Evolutionary conservation across 1,284 basidiomycete species (phyloP).

Genomic region (Malassezia nana): DNA sequence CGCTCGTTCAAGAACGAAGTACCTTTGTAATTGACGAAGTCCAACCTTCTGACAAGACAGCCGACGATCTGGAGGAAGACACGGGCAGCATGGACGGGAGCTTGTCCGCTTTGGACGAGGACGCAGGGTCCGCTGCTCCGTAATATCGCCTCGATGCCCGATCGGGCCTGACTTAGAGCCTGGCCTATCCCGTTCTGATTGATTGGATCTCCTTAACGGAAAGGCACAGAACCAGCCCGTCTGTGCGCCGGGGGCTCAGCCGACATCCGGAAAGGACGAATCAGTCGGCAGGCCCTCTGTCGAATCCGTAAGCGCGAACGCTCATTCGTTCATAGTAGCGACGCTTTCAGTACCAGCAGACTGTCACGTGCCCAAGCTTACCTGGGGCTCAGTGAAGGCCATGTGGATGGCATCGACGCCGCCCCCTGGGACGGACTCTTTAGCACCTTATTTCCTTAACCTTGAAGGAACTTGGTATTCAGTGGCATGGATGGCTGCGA

Average conservation of each 20-base stretch:
- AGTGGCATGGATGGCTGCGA: background rate
- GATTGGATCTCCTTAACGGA: too few relatives aligned
- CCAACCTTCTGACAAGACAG: conserved; percentile 17
- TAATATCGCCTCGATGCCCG: too few relatives aligned
- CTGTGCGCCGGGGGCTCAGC: background rate
- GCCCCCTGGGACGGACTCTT: background rate
- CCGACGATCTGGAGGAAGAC: conserved; percentile 22
- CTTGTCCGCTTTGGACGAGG: background rate
- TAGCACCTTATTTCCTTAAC: background rate
- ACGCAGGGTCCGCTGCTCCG: too few relatives aligned
- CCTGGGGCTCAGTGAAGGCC: too few relatives aligned
- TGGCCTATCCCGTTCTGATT: too few relatives aligned
- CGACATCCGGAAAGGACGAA: background rate
- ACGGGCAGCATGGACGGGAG: background rate
- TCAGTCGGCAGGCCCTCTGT: background rate
- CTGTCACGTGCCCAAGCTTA: background rate
- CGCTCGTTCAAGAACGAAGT: conserved; percentile 29
- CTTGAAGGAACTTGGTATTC: background rate
- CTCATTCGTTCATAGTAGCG: background rate
- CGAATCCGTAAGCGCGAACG: background rate
- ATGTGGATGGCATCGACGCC: too few relatives aligned
- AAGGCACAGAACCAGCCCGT: too few relatives aligned
- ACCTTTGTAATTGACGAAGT: conserved; percentile 41
- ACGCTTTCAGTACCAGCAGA: background rate
- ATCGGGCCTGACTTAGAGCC: too few relatives aligned